Evolutionary conservation across 2,329 filamentous ascomycete species (phyloP).

Genomic region (Chrysosporium queenslandicum): DNA sequence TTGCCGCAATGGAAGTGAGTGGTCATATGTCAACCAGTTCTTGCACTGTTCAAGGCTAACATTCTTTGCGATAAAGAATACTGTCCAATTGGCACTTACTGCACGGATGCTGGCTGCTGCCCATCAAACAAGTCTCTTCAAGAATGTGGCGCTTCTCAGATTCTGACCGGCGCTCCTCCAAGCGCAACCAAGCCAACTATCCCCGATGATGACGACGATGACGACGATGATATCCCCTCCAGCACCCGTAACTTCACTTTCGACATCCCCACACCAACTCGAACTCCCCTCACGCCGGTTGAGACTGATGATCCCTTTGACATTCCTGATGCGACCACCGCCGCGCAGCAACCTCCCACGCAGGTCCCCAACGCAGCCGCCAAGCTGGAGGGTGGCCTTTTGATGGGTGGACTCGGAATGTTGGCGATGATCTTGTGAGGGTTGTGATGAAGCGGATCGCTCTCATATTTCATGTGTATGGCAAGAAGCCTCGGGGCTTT

Average conservation of each 20-base stretch:
- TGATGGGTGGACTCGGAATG: conserved; percentile 6
- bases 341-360: neutral
- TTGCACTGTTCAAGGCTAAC: neutral
- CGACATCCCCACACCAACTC: neutral
- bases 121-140: neutral
- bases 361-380: neutral
- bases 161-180: conserved; percentile 4
- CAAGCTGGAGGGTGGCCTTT: conserved; percentile 10
- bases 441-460: neutral
- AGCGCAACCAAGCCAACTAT: neutral
- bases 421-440: conserved; percentile 8
- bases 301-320: neutral
- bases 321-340: neutral
- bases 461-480: neutral
- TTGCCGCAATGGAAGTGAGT: conserved; percentile 15
- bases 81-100: conserved; percentile 9
- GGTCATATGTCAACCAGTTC: neutral
- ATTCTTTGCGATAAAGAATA: conserved; percentile 3
- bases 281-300: neutral
- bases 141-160: conserved; percentile 10
- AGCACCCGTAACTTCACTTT: neutral
- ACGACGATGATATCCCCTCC: neutral
- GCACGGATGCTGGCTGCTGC: conserved; percentile 12
- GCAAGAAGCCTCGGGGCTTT: neutral
- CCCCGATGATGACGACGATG: neutral